phyloP scores from a whole-genome alignment of 768 basidiomycete genomes.

The Candolleomyces eurysporus region DNA sequence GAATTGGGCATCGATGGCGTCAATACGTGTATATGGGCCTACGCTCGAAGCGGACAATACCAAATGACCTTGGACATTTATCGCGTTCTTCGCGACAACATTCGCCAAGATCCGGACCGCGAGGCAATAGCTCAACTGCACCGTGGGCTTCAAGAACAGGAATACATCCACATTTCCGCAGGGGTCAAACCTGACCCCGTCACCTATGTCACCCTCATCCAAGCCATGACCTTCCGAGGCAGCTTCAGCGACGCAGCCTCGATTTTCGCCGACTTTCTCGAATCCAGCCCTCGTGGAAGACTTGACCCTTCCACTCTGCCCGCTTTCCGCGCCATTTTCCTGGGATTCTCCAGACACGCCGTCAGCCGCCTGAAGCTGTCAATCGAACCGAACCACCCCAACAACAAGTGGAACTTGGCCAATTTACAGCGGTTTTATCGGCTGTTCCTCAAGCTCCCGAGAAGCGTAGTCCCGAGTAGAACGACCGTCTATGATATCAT shows the following conservation, averaged over 20 bases:
- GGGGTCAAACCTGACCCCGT: slow-evolving; percentile 55
- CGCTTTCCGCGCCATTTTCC: slow-evolving; percentile 70
- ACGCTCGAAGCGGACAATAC: slow-evolving; percentile 47
- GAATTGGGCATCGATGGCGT: slow-evolving; percentile 62
- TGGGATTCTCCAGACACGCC: slow-evolving; percentile 70
- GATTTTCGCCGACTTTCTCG: slow-evolving; percentile 36
- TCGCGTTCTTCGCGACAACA: slow-evolving; percentile 56
- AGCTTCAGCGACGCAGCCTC: slow-evolving; percentile 59
- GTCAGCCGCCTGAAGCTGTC: slow-evolving; percentile 18
- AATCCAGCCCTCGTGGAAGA: slow-evolving; percentile 28
- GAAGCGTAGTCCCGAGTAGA: slow-evolving; percentile 38
- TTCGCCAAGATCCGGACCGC: slow-evolving; percentile 34
- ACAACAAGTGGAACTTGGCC: slow-evolving; percentile 50
- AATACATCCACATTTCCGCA: slow-evolving; percentile 43
- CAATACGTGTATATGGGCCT: slow-evolving; percentile 74
- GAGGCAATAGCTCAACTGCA: slow-evolving; percentile 33
- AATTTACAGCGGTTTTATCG: slow-evolving; percentile 58
- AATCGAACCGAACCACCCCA: slow-evolving; percentile 3
- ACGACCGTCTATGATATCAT: slow-evolving; percentile 66
- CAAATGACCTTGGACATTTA: slow-evolving; percentile 65
- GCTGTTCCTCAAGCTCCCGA: slow-evolving; percentile 59
- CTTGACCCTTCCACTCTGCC: slow-evolving; percentile 37
- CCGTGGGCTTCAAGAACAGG: slow-evolving; percentile 37
- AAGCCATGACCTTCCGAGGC: slow-evolving; percentile 70
- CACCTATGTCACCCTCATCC: slow-evolving; percentile 70